These are phyloP conservation scores for Curvularia spicifera DNA, from an alignment of 2,329 filamentous ascomycete genomes.

Conservation along the genomic window DNA sequence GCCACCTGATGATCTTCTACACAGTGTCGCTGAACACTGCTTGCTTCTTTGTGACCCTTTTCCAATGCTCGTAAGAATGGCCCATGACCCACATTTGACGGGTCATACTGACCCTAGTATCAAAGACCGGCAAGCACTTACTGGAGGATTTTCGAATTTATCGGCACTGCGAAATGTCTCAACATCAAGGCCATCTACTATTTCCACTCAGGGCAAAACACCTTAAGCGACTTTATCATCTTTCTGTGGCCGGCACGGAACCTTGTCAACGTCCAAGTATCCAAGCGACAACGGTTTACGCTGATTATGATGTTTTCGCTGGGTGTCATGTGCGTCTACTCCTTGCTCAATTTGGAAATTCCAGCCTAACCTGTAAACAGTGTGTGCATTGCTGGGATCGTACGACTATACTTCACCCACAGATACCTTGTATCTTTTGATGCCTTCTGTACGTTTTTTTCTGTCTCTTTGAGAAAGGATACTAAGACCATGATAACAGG, in stretches of 20 bases:
- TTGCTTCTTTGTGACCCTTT: conserved; percentile 35
- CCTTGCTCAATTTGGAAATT: conserved; percentile 11
- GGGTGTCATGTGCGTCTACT: conserved; percentile 32
- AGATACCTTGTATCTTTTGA: conserved; percentile 37
- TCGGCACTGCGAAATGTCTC: conserved; percentile 27
- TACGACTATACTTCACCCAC: conserved; percentile 39
- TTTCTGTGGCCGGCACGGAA: conserved; percentile 43
- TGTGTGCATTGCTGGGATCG: conserved; percentile 41
- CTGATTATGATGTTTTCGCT: conserved; percentile 41
- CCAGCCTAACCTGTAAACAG: conserved; percentile 30
- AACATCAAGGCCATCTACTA: conserved; percentile 37
- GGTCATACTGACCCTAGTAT: background rate
- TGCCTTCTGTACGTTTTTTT: conserved; percentile 29
- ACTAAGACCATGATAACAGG: conserved; percentile 15
- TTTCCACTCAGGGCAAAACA: conserved; percentile 32
- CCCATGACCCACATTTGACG: background rate
- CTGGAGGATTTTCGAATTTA: conserved; percentile 37
- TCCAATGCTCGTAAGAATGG: conserved; percentile 39
- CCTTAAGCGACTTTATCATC: conserved; percentile 42
- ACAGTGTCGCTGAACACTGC: conserved; percentile 27
- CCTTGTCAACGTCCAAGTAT: conserved; percentile 36
- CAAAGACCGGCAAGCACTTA: conserved; percentile 29
- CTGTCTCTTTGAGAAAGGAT: background rate
- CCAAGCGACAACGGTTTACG: conserved; percentile 37
- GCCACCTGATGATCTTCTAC: conserved; percentile 33